Evolutionary conservation across 176 grass and related monocot genomes (phyloP).

Genomic region (Thalia dealbata): DNA sequence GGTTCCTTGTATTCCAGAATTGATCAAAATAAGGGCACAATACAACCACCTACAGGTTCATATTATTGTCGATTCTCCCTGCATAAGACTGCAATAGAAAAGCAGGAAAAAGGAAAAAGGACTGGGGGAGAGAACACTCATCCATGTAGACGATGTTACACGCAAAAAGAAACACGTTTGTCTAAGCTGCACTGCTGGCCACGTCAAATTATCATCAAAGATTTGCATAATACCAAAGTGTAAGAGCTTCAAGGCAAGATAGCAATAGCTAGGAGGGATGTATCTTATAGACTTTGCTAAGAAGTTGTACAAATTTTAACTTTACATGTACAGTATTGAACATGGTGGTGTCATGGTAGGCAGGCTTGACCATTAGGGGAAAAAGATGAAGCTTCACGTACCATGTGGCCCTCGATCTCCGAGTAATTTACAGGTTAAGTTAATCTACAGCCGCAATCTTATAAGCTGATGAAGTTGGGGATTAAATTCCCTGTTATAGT

Average conservation of each 20-base stretch:
- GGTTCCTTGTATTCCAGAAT: neutral
- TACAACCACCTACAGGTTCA: neutral
- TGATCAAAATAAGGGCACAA: neutral
- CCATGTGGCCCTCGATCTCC: constrained; percentile 11
- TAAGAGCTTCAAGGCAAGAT: neutral
- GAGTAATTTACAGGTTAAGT: constrained; percentile 17
- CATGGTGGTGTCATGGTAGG: constrained; percentile 3
- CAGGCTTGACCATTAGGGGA: constrained; percentile 6
- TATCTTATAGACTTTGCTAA: neutral
- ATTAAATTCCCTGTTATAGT: neutral
- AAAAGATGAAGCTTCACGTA: constrained; percentile 17
- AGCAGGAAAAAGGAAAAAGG: neutral
- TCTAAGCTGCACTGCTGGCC: neutral
- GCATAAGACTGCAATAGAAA: neutral
- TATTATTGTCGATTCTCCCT: neutral
- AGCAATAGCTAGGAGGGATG: neutral
- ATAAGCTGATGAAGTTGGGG: neutral
- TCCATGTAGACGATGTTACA: neutral
- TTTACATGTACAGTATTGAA: constrained; percentile 24
- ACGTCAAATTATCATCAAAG: neutral
- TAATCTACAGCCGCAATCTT: constrained; percentile 10
- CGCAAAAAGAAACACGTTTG: neutral
- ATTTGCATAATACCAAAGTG: neutral
- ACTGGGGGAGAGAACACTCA: neutral
- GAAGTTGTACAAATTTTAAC: constrained; percentile 12